These are phyloP conservation scores for Phialophora macrospora DNA, from an alignment of 2,329 filamentous ascomycete genomes.

Conservation along the genomic window DNA sequence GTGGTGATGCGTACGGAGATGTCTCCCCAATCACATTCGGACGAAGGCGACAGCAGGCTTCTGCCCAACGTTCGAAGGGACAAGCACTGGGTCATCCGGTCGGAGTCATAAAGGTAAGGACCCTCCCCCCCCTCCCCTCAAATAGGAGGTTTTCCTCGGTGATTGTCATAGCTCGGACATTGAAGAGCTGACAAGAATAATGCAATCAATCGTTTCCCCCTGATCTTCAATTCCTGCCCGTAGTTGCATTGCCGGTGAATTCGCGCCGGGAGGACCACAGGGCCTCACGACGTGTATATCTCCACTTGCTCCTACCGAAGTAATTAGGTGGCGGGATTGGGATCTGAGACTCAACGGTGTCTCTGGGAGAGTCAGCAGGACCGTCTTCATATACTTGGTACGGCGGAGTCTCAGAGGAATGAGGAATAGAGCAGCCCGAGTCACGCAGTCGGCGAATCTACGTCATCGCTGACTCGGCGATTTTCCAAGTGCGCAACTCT, in stretches of 20 bases:
- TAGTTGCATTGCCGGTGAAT: background rate
- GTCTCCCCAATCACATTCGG: background rate
- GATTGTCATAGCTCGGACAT: background rate
- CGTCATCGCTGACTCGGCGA: background rate
- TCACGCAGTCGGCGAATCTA: background rate
- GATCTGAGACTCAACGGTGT: background rate
- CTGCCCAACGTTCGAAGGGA: background rate
- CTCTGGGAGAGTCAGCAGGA: background rate
- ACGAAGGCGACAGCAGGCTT: background rate
- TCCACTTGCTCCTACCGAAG: background rate
- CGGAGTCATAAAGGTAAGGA: background rate
- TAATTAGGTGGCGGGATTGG: background rate
- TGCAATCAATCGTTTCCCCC: background rate
- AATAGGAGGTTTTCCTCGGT: background rate
- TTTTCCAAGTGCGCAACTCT: background rate
- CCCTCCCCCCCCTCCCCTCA: too few species aligned
- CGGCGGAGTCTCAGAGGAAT: background rate
- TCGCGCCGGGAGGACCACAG: background rate
- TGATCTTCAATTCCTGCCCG: background rate
- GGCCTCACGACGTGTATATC: background rate
- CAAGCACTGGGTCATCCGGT: background rate
- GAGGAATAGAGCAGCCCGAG: background rate
- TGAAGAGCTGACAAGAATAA: background rate
- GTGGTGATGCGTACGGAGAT: background rate
- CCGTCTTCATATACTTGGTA: background rate